Evolutionary conservation across 495 filamentous ascomycete species (phyloP).

Genomic region (Penicillium soppii): DNA sequence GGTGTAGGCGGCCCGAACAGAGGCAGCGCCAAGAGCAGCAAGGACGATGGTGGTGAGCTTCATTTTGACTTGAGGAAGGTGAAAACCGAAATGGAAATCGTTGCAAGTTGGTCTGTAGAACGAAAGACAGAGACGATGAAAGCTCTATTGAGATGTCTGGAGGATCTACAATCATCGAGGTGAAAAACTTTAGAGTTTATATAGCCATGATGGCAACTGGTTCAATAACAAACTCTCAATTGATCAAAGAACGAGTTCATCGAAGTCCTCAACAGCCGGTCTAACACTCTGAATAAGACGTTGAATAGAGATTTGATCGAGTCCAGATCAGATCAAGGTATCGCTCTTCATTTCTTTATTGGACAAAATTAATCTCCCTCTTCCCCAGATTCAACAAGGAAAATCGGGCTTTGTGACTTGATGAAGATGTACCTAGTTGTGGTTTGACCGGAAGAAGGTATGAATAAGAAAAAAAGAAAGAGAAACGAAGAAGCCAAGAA

Average conservation of each 20-base stretch:
- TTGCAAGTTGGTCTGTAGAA: background rate
- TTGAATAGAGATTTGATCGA: slow-evolving; percentile 1
- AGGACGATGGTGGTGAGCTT: slow-evolving; percentile 44
- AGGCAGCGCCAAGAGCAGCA: slow-evolving; percentile 38
- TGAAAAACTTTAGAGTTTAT: background rate
- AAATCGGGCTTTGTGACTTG: background rate
- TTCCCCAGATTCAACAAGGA: no score
- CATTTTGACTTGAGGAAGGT: slow-evolving; percentile 34
- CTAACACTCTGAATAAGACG: background rate
- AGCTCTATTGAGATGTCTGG: slow-evolving; percentile 12
- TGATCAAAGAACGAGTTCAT: background rate
- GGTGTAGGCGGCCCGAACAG: slow-evolving; percentile 32
- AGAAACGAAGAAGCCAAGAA: slow-evolving; percentile 11
- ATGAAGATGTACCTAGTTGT: no score
- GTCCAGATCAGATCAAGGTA: background rate
- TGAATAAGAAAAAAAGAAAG: slow-evolving; percentile 16
- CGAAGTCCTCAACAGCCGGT: background rate
- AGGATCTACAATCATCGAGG: background rate
- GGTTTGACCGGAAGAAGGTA: slow-evolving; percentile 5
- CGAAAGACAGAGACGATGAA: slow-evolving; percentile 13
- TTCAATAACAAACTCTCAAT: background rate
- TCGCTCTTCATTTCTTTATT: background rate
- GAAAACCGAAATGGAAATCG: slow-evolving; percentile 7
- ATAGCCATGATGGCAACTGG: background rate
- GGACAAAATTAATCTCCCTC: background rate